A percentile compares a stretch with the other conserved stretches of the same genome.
These are phyloP conservation scores for Hortaea sp. DNA, from an alignment of 2,329 filamentous ascomycete species.

Conservation along the genomic window DNA sequence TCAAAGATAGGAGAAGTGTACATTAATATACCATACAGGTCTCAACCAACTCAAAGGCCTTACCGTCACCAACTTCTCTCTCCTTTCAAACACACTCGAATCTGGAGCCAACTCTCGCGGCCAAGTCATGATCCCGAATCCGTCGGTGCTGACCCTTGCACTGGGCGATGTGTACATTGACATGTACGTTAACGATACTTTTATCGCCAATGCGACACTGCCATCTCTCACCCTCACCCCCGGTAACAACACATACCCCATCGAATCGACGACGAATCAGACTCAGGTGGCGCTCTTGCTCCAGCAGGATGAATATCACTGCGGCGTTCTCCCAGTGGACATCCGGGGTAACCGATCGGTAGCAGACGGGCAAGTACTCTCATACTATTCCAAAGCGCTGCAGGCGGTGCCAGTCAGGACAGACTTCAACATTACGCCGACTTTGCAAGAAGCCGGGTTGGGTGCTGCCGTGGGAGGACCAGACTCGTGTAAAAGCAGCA, in stretches of 20 bases:
- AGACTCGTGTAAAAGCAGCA: no score
- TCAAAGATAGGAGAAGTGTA: not conserved
- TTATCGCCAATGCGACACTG: slow-evolving; percentile 49
- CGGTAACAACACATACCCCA: slow-evolving; percentile 46
- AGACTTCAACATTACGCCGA: not conserved
- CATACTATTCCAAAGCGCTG: not conserved
- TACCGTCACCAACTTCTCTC: slow-evolving; percentile 40
- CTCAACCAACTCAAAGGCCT: slow-evolving; percentile 50
- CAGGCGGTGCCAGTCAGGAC: not conserved
- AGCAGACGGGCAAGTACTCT: not conserved
- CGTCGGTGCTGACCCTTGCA: slow-evolving; percentile 52
- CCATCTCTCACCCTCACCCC: slow-evolving; percentile 49
- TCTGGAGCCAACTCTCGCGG: slow-evolving; percentile 53
- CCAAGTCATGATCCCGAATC: slow-evolving; percentile 52
- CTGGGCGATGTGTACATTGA: slow-evolving; percentile 57
- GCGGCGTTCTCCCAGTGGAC: slow-evolving; percentile 39
- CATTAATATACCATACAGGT: slow-evolving; percentile 28
- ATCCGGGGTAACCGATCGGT: not conserved
- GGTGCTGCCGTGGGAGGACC: not conserved
- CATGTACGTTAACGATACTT: slow-evolving; percentile 43
- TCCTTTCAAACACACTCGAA: slow-evolving; percentile 21
- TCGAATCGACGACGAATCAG: slow-evolving; percentile 47
- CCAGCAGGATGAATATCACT: slow-evolving; percentile 40
- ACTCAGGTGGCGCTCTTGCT: slow-evolving; percentile 32
- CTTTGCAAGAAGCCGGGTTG: slow-evolving; percentile 1